Base-by-base conservation (phyloP, 2,329 filamentous ascomycete species). In the Aureobasidium uvarum region DNA sequence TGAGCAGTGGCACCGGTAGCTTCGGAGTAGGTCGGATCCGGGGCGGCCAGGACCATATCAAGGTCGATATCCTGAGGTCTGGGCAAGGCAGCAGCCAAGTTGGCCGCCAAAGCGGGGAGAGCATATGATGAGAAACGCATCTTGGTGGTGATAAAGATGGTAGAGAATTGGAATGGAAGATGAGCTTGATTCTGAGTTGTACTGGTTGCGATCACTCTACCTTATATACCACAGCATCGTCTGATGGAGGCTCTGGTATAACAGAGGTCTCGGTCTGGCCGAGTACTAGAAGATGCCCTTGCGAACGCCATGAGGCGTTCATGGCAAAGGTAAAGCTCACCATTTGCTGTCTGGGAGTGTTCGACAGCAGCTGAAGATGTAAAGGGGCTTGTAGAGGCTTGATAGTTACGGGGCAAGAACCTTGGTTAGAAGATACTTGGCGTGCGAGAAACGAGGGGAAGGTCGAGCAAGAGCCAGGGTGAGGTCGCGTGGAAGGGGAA, bases 21-120 rank as follows among this genome's bases (percentile, higher is more conserved):
- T 14, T 62, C 48, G 3, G 43, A 25, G 36, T 28, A 62, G 2
- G 58, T 62, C 10, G 58, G 58, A 7, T 62, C 58, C 5, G 58
- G 58, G 16, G 58, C 33, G n/a, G 33, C 58, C 1, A 62, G 8
- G 38, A 71, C 68, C 13, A 68, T 67, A 48, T 66, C 66, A 55
- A 65, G 68, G 62, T 71, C 70, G 55, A 72, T 64, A 39, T 64
- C 69, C 45, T 72, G 70, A 33, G 70, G 70, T 28, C 68, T 58
- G 51, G 70, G 69, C 25, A 70, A 23, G n/a, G 68, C 70, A 56
- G 58, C 58, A n/a, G 60, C 68, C 14, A 72, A 65, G 10, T 70
- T 63, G 36, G 36, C 62, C 51, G 62, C 62, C 36, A 64, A 46
- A 55, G 62, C 62, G 39, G 39, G 62, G 38, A 56, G 38, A 31